These are phyloP conservation scores for Amanita brunnescens DNA, from an alignment of 768 basidiomycete species.

Conservation along the genomic window DNA sequence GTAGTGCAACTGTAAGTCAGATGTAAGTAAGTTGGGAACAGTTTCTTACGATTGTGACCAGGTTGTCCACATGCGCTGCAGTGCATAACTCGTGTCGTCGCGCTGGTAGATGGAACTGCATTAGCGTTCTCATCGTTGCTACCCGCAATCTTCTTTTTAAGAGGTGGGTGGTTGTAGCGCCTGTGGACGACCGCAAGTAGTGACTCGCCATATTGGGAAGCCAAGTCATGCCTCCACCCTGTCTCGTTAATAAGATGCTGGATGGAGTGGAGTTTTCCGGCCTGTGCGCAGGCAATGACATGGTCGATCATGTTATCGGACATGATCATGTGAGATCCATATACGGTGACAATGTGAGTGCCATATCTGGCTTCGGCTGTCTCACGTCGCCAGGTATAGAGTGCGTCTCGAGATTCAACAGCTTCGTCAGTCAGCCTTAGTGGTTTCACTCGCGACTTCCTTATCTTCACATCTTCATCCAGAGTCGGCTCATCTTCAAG, in stretches of 20 bases:
- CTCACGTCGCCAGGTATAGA: too few relatives aligned
- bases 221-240: not conserved
- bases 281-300: not conserved
- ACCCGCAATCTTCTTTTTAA: too few relatives aligned
- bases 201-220: not conserved
- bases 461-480: too few relatives aligned
- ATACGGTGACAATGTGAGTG: not conserved
- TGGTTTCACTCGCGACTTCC: too few relatives aligned
- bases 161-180: too few relatives aligned
- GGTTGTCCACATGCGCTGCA: slow-evolving; percentile 5
- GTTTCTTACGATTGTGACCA: slow-evolving; percentile 9
- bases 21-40: too few relatives aligned
- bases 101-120: too few relatives aligned
- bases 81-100: not conserved
- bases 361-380: too few relatives aligned
- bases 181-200: not conserved
- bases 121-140: too few relatives aligned
- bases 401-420: not conserved
- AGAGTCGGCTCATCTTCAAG: too few relatives aligned
- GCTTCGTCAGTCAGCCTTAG: too few relatives aligned
- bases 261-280: not conserved
- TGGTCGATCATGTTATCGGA: not conserved
- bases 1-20: too few relatives aligned
- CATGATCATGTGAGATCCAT: not conserved
- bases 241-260: not conserved